Evolutionary conservation across 805 yeast species (phyloP).

Genomic region (Candida quercuum): DNA sequence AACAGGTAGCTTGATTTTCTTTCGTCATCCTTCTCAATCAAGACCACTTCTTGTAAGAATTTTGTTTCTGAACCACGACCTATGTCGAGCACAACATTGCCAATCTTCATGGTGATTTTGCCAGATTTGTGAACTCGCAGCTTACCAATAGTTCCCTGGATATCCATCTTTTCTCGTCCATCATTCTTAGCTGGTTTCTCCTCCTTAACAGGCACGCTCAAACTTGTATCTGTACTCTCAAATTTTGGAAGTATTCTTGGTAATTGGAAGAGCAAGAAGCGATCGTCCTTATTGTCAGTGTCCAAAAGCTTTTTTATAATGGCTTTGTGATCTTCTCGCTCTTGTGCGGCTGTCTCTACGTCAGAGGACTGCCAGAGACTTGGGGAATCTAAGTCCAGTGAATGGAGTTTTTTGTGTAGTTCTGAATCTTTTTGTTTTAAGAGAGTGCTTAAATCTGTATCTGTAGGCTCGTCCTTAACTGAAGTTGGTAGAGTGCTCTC

Average conservation of each 20-base stretch:
- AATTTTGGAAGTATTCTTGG: slow-evolving; percentile 33
- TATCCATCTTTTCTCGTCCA: slow-evolving; percentile 16
- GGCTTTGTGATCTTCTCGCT: slow-evolving; percentile 34
- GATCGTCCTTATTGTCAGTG: slow-evolving; percentile 28
- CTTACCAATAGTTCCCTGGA: slow-evolving; percentile 68
- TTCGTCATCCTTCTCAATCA: slow-evolving; percentile 37
- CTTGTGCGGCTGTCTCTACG: slow-evolving; percentile 33
- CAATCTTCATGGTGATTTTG: slow-evolving; percentile 66
- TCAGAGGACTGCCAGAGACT: slow-evolving; percentile 24
- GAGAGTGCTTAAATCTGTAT: slow-evolving; percentile 12
- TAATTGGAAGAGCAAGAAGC: slow-evolving; percentile 32
- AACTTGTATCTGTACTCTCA: slow-evolving; percentile 12
- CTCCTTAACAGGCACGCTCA: no score
- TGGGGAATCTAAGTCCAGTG: slow-evolving; percentile 14
- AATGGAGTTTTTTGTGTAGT: slow-evolving; percentile 25
- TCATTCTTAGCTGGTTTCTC: slow-evolving; percentile 6
- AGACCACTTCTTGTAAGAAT: slow-evolving; percentile 68
- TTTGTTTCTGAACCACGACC: slow-evolving; percentile 63
- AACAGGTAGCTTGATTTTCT: slow-evolving; percentile 39
- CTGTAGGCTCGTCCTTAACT: slow-evolving; percentile 20
- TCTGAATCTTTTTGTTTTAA: slow-evolving; percentile 21
- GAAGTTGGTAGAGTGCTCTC: slow-evolving; percentile 5
- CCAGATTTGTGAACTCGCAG: slow-evolving; percentile 82
- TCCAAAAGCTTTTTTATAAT: slow-evolving; percentile 24
- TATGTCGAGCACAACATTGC: slow-evolving; percentile 63